A percentile compares a stretch with the other conserved stretches of the same genome.
phyloP scores from a whole-genome alignment of 148 eudicot species.

The Persicaria tinctoria region DNA sequence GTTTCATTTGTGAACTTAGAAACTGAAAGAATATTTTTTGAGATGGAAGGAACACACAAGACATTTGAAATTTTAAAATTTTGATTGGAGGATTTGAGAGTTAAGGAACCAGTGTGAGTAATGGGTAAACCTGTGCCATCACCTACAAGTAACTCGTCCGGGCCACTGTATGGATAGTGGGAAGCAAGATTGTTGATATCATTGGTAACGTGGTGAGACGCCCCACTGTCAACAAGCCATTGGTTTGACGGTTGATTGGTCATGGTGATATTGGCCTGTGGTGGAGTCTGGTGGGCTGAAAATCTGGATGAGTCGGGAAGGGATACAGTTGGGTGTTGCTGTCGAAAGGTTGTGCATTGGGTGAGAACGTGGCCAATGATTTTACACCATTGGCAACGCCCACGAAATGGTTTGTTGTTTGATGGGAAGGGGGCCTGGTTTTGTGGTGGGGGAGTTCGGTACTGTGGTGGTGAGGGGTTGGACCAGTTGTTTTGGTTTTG shows the following conservation, averaged over 20 bases:
- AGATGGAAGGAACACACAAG: background rate
- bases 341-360: background rate
- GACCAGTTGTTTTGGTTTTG: too few species aligned
- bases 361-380: background rate
- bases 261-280: background rate
- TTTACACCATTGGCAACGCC: background rate
- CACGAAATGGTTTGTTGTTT: background rate
- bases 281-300: background rate
- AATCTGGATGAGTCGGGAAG: background rate
- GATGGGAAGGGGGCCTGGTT: background rate
- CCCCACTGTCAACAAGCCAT: background rate
- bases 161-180: background rate
- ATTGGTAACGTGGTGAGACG: background rate
- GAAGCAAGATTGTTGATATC: background rate
- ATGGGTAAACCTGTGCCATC: background rate
- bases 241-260: background rate
- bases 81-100: background rate
- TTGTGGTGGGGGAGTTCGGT: background rate
- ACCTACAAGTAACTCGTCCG: background rate
- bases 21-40: background rate
- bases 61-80: background rate
- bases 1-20: background rate
- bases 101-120: background rate
- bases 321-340: background rate
- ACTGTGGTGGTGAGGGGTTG: background rate